Evolutionary conservation across 805 yeast genomes (phyloP).

Genomic region (Kodamaea kakaduensis): DNA sequence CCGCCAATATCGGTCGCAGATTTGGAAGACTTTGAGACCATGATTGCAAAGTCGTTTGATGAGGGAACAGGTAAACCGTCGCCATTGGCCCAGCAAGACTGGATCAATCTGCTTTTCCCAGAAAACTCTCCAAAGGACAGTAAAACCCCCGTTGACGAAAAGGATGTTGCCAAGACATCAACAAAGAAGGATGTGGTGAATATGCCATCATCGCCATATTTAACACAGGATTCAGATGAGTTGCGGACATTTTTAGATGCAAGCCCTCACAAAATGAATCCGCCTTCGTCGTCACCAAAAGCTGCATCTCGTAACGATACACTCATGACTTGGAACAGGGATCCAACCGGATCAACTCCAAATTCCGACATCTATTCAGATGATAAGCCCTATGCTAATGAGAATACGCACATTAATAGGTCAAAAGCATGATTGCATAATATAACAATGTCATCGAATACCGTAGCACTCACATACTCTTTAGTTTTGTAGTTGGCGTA

Average conservation of each 20-base stretch:
- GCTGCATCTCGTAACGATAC: slow-evolving; percentile 36
- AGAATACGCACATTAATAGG: not conserved
- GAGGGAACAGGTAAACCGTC: slow-evolving; percentile 26
- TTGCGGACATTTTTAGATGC: slow-evolving; percentile 16
- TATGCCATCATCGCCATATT: slow-evolving; percentile 43
- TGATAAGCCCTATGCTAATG: slow-evolving; percentile 3
- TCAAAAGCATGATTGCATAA: slow-evolving; percentile 2
- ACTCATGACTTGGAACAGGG: slow-evolving; percentile 21
- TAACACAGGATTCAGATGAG: slow-evolving; percentile 17
- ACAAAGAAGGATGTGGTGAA: slow-evolving; percentile 23
- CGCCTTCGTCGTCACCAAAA: slow-evolving; percentile 28
- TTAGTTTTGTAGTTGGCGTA: no score
- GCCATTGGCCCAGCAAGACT: slow-evolving; percentile 36
- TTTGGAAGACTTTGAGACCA: slow-evolving; percentile 20
- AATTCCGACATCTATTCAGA: slow-evolving; percentile 12
- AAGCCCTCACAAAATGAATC: slow-evolving; percentile 8
- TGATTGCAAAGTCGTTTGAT: slow-evolving; percentile 22
- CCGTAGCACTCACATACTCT: no score
- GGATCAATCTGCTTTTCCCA: slow-evolving; percentile 42
- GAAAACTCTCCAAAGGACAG: slow-evolving; percentile 35
- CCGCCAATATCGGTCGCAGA: slow-evolving; percentile 18
- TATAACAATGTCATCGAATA: not conserved
- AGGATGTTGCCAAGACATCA: slow-evolving; percentile 16
- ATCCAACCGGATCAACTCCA: slow-evolving; percentile 21
- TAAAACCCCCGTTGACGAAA: slow-evolving; percentile 17